These are phyloP conservation scores for Quercus tomentella DNA, from an alignment of 331 rosid genomes.

Conservation along the genomic window DNA sequence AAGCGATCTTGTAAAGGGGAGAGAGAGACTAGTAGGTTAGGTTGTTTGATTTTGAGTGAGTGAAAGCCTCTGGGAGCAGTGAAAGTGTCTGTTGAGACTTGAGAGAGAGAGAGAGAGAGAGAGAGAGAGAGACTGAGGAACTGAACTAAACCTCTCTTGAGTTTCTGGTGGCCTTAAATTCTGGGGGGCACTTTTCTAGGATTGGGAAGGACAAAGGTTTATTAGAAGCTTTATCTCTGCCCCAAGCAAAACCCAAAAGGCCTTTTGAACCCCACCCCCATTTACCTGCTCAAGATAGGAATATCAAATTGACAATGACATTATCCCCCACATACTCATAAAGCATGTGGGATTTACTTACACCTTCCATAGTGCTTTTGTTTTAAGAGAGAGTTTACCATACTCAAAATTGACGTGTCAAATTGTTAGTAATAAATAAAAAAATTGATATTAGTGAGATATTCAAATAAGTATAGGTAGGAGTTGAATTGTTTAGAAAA, in stretches of 20 bases:
- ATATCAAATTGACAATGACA: neutral
- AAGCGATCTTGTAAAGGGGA: neutral
- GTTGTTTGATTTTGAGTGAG: constrained; percentile 23
- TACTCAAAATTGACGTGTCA: too few species aligned
- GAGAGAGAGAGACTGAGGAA: neutral
- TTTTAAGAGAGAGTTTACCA: too few species aligned
- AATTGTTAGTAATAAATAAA: too few species aligned
- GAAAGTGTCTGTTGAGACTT: neutral
- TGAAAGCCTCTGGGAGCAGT: constrained; percentile 21
- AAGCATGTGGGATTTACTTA: neutral
- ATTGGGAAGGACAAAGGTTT: neutral
- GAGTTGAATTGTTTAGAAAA: too few species aligned
- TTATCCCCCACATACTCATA: neutral
- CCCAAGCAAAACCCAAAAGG: constrained; percentile 5
- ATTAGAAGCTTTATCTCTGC: constrained; percentile 3
- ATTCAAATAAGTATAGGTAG: too few species aligned
- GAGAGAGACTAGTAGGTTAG: neutral
- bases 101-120: neutral
- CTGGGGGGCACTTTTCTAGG: constrained; percentile 21
- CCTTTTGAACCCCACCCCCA: constrained; percentile 12
- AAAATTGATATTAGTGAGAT: too few species aligned
- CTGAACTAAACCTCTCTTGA: neutral
- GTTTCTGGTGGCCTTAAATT: constrained; percentile 32
- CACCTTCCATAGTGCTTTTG: neutral
- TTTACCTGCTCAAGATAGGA: neutral